Evolutionary conservation across 495 filamentous ascomycete species (phyloP), one percentile per base, ranked within the genome.

Genomic region (Aspergillus asperescens): DNA sequence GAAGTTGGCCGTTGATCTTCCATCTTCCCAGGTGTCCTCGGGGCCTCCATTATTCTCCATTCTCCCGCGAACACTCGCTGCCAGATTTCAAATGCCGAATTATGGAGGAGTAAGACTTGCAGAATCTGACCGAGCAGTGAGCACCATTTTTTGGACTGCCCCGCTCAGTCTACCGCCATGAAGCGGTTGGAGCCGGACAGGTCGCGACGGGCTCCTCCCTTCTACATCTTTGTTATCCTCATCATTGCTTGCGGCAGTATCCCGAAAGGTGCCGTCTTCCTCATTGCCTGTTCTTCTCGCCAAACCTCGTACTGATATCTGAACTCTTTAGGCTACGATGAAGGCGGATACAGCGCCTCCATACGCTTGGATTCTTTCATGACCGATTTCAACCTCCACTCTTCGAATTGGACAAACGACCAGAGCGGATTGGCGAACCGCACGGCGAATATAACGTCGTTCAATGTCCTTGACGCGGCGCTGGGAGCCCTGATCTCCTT

Each of bases 291-390:
- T 43, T 10, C 29, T n/a, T 37, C n/a, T 24, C n/a, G 32, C 12
- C 18, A 19, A 41, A 13, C n/a, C 18, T 22, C 52, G 60, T 22
- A 62, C 56, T 39, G 24, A 54, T 24, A 23, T 46, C 15, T 35
- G 20, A 22, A 41, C 1, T 23, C 18, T 53, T n/a, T 46, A 75
- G 72, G 73, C 48, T 75, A 77, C 52, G 73, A 77, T 53, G 73
- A 77, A 54, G 73, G 72, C 52, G 73, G 72, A 22, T 75, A 65
- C 57, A 76, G 73, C 46, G 71, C 71, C 45, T 73, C 68, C 34
- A 59, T 72, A 31, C 62, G 64, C 40, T 58, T 77, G 13, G 50
- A 60, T 13, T 72, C 72, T 1, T 77, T 77, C 56, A 55, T 42
- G 42, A 52, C 60, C 54, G 72, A 75, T 44, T 75, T 62, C 61